A percentile compares a stretch with the other conserved stretches of the same genome.
phyloP scores from a whole-genome alignment of 2,329 filamentous ascomycete genomes.

The Nemania serpens region DNA sequence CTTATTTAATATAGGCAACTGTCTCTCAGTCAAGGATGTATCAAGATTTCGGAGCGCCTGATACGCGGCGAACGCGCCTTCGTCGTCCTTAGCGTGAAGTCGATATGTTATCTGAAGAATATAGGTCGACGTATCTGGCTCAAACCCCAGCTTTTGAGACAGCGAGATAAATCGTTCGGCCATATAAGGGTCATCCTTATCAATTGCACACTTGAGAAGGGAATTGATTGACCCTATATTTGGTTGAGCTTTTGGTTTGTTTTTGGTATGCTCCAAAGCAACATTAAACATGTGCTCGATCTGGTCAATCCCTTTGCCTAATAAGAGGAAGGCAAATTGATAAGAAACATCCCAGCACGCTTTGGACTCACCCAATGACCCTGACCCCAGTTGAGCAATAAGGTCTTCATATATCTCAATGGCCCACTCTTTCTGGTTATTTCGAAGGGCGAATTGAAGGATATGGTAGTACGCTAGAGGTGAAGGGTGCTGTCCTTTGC shows the following conservation, averaged over 20 bases:
- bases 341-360: constrained; percentile 73
- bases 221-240: constrained; percentile 76
- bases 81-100: constrained; percentile 72
- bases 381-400: constrained; percentile 45
- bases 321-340: constrained; percentile 72
- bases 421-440: constrained; percentile 65
- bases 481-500: constrained; percentile 47
- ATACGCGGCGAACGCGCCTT: constrained; percentile 70
- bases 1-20: constrained; percentile 68
- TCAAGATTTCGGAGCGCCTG: constrained; percentile 63
- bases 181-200: constrained; percentile 69
- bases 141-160: constrained; percentile 66
- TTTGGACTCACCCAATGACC: constrained; percentile 50
- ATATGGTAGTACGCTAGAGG: constrained; percentile 56
- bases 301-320: constrained; percentile 72
- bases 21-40: constrained; percentile 58
- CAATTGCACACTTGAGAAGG: constrained; percentile 73
- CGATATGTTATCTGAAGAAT: constrained; percentile 77
- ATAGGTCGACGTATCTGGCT: constrained; percentile 70
- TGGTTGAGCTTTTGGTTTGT: constrained; percentile 55
- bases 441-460: constrained; percentile 65
- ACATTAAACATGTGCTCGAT: constrained; percentile 73
- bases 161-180: constrained; percentile 76
- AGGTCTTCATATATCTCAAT: constrained; percentile 60
- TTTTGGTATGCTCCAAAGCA: constrained; percentile 58